A percentile compares a stretch with the other conserved stretches of the same genome.
Conservation (phyloP, 2,329 filamentous ascomycete species). For the Plectosphaerella plurivora region DNA sequence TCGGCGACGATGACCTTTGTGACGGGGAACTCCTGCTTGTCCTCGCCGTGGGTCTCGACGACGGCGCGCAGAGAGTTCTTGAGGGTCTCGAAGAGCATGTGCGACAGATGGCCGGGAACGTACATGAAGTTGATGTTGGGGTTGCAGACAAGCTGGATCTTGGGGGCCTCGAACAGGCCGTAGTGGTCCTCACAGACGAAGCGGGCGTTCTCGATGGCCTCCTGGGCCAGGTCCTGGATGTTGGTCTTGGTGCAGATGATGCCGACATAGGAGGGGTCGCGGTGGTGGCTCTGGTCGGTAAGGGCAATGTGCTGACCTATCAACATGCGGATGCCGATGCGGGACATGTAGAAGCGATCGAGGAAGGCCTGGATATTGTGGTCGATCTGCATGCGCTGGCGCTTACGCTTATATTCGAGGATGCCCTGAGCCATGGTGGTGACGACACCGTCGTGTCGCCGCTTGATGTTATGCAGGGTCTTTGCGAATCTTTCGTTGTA, state of each 20-base stretch:
- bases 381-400: slow-evolving; percentile 97
- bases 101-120: slow-evolving; percentile 94
- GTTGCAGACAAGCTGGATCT: slow-evolving; percentile 94
- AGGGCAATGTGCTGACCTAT: slow-evolving; percentile 98
- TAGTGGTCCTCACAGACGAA: slow-evolving; percentile 99
- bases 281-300: slow-evolving; percentile 85
- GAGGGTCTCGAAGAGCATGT: slow-evolving; percentile 99
- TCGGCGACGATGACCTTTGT: slow-evolving; percentile 98
- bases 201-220: slow-evolving; percentile 97
- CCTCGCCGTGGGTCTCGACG: slow-evolving; percentile 89
- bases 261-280: slow-evolving; percentile 91
- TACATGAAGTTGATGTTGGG: slow-evolving; percentile 98
- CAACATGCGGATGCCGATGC: slow-evolving; percentile 98
- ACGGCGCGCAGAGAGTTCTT: slow-evolving; percentile 98
- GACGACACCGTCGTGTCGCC: slow-evolving; percentile 92
- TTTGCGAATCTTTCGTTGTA: slow-evolving; percentile 92
- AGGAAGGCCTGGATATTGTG: slow-evolving; percentile 96
- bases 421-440: slow-evolving; percentile 98
- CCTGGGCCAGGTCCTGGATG: slow-evolving; percentile 87
- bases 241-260: slow-evolving; percentile 99
- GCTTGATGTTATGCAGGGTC: slow-evolving; percentile 89
- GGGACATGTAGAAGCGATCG: slow-evolving; percentile 99
- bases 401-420: slow-evolving; percentile 93
- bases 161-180: slow-evolving; percentile 92
- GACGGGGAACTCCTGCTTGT: slow-evolving; percentile 92